Conservation (phyloP, 1,284 basidiomycete genomes). For the Xerocomus alliaceus region DNA sequence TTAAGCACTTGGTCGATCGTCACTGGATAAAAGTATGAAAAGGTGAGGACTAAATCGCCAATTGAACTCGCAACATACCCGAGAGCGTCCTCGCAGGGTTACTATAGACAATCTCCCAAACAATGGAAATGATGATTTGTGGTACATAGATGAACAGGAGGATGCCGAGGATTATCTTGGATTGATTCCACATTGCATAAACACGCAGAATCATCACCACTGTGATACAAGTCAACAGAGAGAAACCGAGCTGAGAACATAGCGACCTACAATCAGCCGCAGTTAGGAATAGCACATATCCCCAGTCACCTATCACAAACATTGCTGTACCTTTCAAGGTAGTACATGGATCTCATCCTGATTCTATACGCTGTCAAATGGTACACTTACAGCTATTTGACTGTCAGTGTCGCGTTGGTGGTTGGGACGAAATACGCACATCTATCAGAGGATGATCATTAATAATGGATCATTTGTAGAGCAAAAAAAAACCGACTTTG, state of each 20-base stretch:
- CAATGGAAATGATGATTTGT: not conserved
- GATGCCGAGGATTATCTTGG: slow-evolving; percentile 6
- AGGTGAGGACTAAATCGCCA: too few species aligned
- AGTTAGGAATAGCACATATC: slow-evolving; percentile 14
- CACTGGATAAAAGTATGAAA: slow-evolving; percentile 2
- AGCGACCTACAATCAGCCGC: slow-evolving; percentile 16
- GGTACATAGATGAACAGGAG: slow-evolving; percentile 10
- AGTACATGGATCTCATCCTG: not conserved
- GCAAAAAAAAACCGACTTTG: not conserved
- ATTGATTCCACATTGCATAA: slow-evolving; percentile 19
- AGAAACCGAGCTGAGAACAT: too few species aligned
- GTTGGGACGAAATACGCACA: not conserved
- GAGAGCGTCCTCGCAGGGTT: slow-evolving; percentile 1
- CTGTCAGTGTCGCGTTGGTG: not conserved
- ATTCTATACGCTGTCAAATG: not conserved
- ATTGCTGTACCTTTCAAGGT: slow-evolving; percentile 10
- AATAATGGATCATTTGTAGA: not conserved
- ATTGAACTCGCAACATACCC: not conserved
- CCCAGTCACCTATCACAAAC: slow-evolving; percentile 10
- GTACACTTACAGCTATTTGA: slow-evolving; percentile 9
- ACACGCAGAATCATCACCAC: slow-evolving; percentile 25
- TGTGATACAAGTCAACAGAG: not conserved
- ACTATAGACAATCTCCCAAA: slow-evolving; percentile 11
- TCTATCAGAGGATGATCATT: not conserved
- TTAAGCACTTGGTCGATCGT: not conserved